phyloP scores from a whole-genome alignment of 306 rosid species.

The Fagus crenata region DNA sequence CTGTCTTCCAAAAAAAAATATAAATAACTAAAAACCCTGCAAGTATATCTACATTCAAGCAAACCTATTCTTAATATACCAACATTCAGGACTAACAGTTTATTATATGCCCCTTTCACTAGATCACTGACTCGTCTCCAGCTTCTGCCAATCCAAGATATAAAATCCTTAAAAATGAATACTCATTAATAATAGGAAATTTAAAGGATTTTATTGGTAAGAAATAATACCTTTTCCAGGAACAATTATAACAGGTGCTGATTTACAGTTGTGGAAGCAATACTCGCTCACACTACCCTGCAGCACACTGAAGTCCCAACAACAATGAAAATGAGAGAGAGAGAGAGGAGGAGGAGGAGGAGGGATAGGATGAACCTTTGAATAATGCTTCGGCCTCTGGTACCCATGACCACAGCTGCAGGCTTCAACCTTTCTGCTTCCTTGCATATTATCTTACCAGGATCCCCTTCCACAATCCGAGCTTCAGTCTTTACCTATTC shows the following conservation, averaged over 20 bases:
- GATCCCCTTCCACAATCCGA: constrained; percentile 68
- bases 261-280: constrained; percentile 75
- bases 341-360: constrained; percentile 2
- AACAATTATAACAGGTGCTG: constrained; percentile 78
- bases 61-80: constrained; percentile 3
- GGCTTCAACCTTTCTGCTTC: constrained; percentile 73
- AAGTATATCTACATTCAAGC: not conserved
- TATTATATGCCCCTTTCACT: not conserved
- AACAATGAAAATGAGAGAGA: not conserved
- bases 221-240: constrained; percentile 63
- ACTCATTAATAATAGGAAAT: not conserved
- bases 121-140: constrained; percentile 63
- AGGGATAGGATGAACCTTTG: constrained; percentile 44
- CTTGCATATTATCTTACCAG: constrained; percentile 70
- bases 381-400: constrained; percentile 69
- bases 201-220: not conserved
- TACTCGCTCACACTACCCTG: constrained; percentile 88
- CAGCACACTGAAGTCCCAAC: constrained; percentile 55
- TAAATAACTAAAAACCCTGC: no score
- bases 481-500: constrained; percentile 64
- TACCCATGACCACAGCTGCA: constrained; percentile 69
- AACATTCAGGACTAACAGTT: not conserved
- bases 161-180: not conserved
- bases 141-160: constrained; percentile 48
- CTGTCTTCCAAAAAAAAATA: not conserved